A percentile compares a stretch with the other conserved stretches of the same genome.
Evolutionary conservation across 2,329 filamentous ascomycete genomes (phyloP).

Genomic region (Epichloe sylvatica): DNA sequence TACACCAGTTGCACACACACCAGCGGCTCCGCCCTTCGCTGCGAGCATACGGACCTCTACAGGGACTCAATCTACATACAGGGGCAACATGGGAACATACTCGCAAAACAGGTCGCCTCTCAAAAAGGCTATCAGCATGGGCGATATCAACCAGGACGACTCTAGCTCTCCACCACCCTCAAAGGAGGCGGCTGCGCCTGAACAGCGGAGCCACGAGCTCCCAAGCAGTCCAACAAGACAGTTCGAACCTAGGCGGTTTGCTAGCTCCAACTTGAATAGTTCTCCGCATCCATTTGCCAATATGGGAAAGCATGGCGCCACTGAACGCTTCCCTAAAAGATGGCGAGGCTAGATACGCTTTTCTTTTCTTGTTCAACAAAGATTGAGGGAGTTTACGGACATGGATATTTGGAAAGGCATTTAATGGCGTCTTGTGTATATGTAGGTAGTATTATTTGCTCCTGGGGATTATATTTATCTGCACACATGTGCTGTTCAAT

Average conservation of each 20-base stretch:
- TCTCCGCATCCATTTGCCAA: constrained; percentile 26
- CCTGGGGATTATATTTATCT: neutral
- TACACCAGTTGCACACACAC: constrained; percentile 4
- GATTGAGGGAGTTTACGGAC: neutral
- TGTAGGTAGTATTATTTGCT: neutral
- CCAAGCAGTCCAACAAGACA: constrained; percentile 29
- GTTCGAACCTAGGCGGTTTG: constrained; percentile 16
- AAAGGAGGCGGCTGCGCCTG: constrained; percentile 45
- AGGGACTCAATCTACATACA: constrained; percentile 26
- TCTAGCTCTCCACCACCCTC: constrained; percentile 41
- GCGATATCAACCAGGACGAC: constrained; percentile 35
- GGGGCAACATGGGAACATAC: constrained; percentile 69
- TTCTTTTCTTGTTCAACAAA: neutral
- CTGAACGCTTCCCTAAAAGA: constrained; percentile 27
- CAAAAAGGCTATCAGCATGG: constrained; percentile 62
- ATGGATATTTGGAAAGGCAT: neutral
- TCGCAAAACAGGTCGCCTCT: constrained; percentile 71
- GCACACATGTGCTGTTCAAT: neutral
- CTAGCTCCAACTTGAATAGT: constrained; percentile 11
- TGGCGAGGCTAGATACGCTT: constrained; percentile 1
- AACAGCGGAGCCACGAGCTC: constrained; percentile 30
- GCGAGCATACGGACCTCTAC: constrained; percentile 10
- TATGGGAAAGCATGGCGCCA: constrained; percentile 21
- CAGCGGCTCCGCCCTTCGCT: constrained; percentile 14
- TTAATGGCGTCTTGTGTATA: constrained; percentile 2